Conservation (phyloP, 257 asterid genomes). For the Lavandula angustifolia region DNA sequence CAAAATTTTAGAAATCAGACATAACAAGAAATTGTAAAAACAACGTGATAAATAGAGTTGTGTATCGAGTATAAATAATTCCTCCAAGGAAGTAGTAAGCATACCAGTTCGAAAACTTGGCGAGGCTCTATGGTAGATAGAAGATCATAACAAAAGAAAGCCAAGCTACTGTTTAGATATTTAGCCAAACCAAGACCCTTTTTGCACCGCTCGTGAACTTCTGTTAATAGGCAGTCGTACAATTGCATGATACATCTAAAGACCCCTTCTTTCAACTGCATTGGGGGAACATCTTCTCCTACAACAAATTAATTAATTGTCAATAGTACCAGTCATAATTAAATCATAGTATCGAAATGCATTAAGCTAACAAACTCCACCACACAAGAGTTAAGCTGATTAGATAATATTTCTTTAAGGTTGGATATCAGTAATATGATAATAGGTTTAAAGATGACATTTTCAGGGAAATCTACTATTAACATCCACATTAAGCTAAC, state of each 20-base stretch:
- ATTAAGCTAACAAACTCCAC: slow-evolving; percentile 4
- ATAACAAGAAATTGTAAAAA: neutral
- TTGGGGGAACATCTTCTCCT: slow-evolving; percentile 98
- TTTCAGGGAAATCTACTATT: slow-evolving; percentile 8
- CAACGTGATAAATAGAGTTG: neutral
- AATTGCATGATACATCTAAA: slow-evolving; percentile 94
- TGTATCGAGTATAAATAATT: slow-evolving; percentile 16
- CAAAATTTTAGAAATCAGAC: neutral
- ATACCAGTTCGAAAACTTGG: slow-evolving; percentile 98
- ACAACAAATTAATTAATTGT: neutral
- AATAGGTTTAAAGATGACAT: neutral
- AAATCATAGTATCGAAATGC: neutral
- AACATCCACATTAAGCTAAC: neutral
- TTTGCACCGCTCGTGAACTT: slow-evolving; percentile 99
- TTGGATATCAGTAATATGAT: slow-evolving; percentile 6
- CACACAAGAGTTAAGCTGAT: neutral
- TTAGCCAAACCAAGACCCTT: slow-evolving; percentile 95
- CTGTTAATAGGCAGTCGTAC: slow-evolving; percentile 94
- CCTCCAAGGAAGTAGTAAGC: slow-evolving; percentile 33
- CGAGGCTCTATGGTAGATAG: slow-evolving; percentile 94
- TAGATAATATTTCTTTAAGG: neutral
- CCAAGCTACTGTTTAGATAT: slow-evolving; percentile 92
- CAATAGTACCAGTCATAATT: too few relatives aligned
- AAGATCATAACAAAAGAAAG: slow-evolving; percentile 98
- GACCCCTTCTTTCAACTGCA: slow-evolving; percentile 98